Evolutionary conservation across 768 basidiomycete species (phyloP), one percentile per base, ranked within the genome.

Genomic region (Fibroporia radiculosa): DNA sequence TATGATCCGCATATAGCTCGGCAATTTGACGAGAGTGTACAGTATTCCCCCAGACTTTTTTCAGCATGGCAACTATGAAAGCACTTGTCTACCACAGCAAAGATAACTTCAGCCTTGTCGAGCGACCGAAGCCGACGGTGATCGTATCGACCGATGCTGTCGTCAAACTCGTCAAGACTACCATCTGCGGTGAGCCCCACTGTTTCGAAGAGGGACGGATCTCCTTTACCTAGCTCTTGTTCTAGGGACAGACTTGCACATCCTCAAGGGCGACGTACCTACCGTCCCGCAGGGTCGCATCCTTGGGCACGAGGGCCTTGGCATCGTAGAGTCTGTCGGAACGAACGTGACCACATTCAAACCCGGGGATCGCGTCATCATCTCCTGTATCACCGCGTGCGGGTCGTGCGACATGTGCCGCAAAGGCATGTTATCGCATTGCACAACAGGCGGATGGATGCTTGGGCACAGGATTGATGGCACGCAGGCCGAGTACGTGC

Each of bases 271-370:
- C 33, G 56, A 60, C 45, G 54, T 60, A 28, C 44, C 58, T 11
- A 51, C 54, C 16, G 50, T 48, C 25, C 12, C 40, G 10, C 38
- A 20, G 5, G 64, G 65, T 36, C 65, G 65, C 51, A 66, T 67
- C 11, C 63, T 69, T 27, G 65, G 69, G 5, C 68, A 69, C 36
- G 68, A 69, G 51, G 69, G 68, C 6, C 45, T 66, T 1, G 68
- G 61, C 5, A 11, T 64, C 22, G 60, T 69, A 22, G 49, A 67
- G 28, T 43, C 57, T 24, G 48, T 68, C 37, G 67, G 68, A 1
- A 24, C 46, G 2, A 41, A 46, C 14, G 69, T 69, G 20, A 16
- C 48, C 10, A 22, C 41, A 6, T 70, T 70, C 59, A 63, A 64
- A 51, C 50, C 56, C 52, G 64, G 58, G 12, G 66, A 56, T 22